Evolutionary conservation across 306 rosid species (phyloP).

Genomic region (Cucurbita moschata): DNA sequence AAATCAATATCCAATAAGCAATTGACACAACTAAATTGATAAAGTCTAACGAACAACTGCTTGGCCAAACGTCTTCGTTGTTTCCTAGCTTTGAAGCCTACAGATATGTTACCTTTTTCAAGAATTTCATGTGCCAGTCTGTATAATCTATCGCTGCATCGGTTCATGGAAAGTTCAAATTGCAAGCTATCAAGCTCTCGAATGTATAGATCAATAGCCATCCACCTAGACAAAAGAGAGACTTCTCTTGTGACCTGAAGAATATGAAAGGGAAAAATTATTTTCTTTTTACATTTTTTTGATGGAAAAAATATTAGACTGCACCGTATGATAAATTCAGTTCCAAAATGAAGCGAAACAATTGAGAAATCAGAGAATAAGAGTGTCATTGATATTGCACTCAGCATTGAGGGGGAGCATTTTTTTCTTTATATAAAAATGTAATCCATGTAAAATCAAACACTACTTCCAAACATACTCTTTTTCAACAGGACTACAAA

Average conservation of each 20-base stretch:
- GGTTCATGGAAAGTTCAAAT: conserved; percentile 87
- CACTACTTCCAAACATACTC: background rate
- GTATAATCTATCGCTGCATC: conserved; percentile 54
- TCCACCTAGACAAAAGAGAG: conserved; percentile 83
- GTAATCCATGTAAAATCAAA: background rate
- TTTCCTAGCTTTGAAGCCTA: conserved; percentile 7
- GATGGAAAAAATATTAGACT: background rate
- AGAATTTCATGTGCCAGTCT: conserved; percentile 61
- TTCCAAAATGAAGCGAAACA: background rate
- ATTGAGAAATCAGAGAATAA: background rate
- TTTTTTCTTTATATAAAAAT: background rate
- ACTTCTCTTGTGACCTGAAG: conserved; percentile 82
- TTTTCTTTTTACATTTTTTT: background rate
- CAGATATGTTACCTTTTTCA: conserved; percentile 41
- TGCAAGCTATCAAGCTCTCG: conserved; percentile 76
- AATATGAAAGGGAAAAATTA: background rate
- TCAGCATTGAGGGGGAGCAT: background rate
- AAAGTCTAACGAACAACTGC: background rate
- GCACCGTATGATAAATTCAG: background rate
- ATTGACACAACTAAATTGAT: conserved; percentile 1
- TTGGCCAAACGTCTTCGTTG: background rate
- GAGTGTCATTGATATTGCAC: background rate
- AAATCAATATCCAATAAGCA: background rate
- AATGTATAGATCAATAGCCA: conserved; percentile 78
- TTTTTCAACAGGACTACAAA: background rate